phyloP scores from a whole-genome alignment of 257 asterid genomes.

The Capsicum baccatum region DNA sequence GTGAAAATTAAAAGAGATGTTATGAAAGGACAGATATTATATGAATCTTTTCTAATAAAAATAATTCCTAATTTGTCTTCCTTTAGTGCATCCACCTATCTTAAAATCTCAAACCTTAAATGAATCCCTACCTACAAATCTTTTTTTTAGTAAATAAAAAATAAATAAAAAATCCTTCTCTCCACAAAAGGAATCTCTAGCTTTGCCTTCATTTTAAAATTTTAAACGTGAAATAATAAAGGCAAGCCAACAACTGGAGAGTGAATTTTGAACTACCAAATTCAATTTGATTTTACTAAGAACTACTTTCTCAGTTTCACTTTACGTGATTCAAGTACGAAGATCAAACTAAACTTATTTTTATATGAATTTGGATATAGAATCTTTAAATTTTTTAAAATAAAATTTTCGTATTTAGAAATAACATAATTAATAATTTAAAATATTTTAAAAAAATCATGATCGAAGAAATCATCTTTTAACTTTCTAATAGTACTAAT shows the following conservation, averaged over 20 bases:
- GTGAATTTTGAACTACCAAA: background rate
- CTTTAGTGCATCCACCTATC: background rate
- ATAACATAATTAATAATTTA: background rate
- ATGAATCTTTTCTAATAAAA: no score
- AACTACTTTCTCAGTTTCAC: background rate
- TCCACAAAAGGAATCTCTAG: background rate
- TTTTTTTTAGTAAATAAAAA: background rate
- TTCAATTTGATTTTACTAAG: background rate
- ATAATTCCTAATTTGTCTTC: no score
- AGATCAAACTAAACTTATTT: background rate
- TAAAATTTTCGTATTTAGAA: no score
- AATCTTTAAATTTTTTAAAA: background rate
- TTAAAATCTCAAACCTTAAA: background rate
- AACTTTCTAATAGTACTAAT: background rate
- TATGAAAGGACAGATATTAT: no score
- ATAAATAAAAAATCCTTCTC: no score
- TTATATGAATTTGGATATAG: background rate
- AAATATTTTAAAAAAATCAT: background rate
- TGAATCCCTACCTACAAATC: background rate
- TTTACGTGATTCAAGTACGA: background rate
- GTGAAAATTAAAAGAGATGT: no score
- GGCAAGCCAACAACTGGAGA: slow-evolving; percentile 7
- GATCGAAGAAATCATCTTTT: background rate
- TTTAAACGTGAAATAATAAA: background rate
- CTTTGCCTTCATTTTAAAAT: background rate